phyloP scores from a whole-genome alignment of 768 basidiomycete genomes.

The Pseudohyphozyma bogoriensis region DNA sequence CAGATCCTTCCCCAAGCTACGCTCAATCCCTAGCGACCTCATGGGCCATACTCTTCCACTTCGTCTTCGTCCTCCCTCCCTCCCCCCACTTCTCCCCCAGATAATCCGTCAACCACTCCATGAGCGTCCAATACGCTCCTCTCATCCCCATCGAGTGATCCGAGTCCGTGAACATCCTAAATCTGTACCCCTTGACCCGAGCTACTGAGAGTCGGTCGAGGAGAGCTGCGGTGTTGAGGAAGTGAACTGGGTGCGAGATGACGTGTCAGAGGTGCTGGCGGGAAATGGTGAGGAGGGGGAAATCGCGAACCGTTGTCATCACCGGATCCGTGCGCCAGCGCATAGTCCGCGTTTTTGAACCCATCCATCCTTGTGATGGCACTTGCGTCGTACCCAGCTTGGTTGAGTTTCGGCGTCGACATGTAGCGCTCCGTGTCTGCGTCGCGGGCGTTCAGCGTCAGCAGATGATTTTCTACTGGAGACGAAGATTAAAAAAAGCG shows the following conservation, averaged over 20 bases:
- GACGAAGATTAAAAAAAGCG: background rate
- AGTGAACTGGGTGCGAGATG: slow-evolving; percentile 53
- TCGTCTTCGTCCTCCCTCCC: slow-evolving; percentile 20
- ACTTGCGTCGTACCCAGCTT: slow-evolving; percentile 77
- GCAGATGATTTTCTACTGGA: background rate
- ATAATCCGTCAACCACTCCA: slow-evolving; percentile 74
- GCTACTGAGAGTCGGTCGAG: slow-evolving; percentile 83
- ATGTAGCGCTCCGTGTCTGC: slow-evolving; percentile 87
- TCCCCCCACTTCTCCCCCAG: slow-evolving; percentile 21
- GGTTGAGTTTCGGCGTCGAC: slow-evolving; percentile 68
- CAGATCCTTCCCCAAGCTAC: no score
- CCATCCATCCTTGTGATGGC: slow-evolving; percentile 80
- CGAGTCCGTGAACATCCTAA: slow-evolving; percentile 97
- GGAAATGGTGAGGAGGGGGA: background rate
- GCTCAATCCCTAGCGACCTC: no score
- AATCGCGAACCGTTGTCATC: slow-evolving; percentile 60
- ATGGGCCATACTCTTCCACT: no score
- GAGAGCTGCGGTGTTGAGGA: slow-evolving; percentile 76
- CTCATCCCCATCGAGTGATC: slow-evolving; percentile 50
- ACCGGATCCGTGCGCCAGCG: slow-evolving; percentile 84
- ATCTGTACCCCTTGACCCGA: slow-evolving; percentile 56
- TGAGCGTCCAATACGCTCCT: slow-evolving; percentile 55
- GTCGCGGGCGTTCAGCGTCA: background rate
- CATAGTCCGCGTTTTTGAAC: slow-evolving; percentile 66
- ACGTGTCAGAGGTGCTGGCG: no score